Evolutionary conservation across 192 early-diverging fungal species (phyloP), one percentile per base, ranked within the genome.

Genomic region (Dispira parvispora): DNA sequence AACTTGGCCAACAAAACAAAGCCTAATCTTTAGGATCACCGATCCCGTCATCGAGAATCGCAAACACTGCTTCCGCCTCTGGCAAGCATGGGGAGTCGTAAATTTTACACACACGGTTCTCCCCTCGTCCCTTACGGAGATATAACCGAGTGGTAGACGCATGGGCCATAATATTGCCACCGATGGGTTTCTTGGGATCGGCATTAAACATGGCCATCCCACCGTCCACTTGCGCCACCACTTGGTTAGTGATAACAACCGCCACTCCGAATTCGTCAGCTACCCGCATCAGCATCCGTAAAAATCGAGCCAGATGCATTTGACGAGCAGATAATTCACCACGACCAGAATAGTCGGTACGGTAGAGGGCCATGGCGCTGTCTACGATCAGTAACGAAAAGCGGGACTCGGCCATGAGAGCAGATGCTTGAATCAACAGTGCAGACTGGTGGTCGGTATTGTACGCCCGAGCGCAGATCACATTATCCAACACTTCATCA

Each of bases 261-360:
- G 96, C 96, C 26, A 94, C 84, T 57, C 94, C 94, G 79, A 92
- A 99, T 83, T 96, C 95, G 68, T 98, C 95, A 5, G 92, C 92
- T 42, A 98, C 76, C 11, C 91, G 75, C 62, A 86, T 72, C 12
- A 98, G 76, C 46, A 80, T 84, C 47, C 94, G 78, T 68, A 96
- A 65, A 65, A 99, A 96, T 42, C 86, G 75, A 2, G 90, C 94
- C 64, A 96, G 71, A 64, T 99, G 96, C 83, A 88, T 90, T 73
- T 99, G 94, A 42, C 94, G 77, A 54, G 91, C 93, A 2, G 89
- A 84, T 46, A 98, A 80, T 74, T 98, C 93, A 49, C 95, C 95
- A 68, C 95, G 83, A 12, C 94, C 96, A 16, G 87, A 83, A 67
- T 83, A 98, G 73, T 98, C 96, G n/a, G 96, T 98, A 63, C 94